A percentile compares a stretch with the other conserved stretches of the same genome.
Conservation (phyloP, 2,329 filamentous ascomycete species). For the Trichoderma sp. region DNA sequence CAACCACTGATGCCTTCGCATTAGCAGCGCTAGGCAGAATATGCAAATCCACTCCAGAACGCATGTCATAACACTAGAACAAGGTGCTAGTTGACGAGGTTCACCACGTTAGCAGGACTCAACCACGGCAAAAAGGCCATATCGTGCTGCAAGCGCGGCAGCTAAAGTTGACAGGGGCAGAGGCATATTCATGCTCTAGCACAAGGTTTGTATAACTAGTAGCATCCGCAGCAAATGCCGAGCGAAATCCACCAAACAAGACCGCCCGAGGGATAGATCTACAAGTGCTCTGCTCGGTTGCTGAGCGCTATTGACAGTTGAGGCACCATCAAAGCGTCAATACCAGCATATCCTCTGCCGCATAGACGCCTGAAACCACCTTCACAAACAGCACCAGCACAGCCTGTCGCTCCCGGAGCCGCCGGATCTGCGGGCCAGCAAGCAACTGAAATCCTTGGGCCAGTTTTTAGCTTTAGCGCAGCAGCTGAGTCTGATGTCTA, state of each 20-base stretch:
- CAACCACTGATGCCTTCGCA: neutral
- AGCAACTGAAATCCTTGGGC: neutral
- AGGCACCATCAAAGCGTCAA: too few species aligned
- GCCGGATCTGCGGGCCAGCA: slow-evolving; percentile 16
- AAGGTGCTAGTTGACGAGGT: neutral
- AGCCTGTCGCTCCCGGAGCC: slow-evolving; percentile 7
- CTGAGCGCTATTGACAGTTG: neutral
- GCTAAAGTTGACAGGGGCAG: slow-evolving; percentile 14
- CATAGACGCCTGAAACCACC: neutral
- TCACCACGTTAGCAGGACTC: neutral
- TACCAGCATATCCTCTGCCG: neutral
- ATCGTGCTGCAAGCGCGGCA: slow-evolving; percentile 20
- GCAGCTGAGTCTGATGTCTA: slow-evolving; percentile 21
- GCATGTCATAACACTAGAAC: neutral
- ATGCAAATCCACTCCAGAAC: neutral
- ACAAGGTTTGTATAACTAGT: neutral
- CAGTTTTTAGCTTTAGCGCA: slow-evolving; percentile 10
- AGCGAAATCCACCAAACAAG: neutral
- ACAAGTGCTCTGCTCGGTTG: neutral
- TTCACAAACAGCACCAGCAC: neutral
- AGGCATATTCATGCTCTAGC: neutral
- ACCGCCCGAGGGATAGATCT: neutral
- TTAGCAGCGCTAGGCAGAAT: neutral
- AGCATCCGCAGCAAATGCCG: slow-evolving; percentile 1
- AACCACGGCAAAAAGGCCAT: slow-evolving; percentile 1